Conservation (phyloP, 352 stramenopile species). For the Globisporangium lucens region DNA sequence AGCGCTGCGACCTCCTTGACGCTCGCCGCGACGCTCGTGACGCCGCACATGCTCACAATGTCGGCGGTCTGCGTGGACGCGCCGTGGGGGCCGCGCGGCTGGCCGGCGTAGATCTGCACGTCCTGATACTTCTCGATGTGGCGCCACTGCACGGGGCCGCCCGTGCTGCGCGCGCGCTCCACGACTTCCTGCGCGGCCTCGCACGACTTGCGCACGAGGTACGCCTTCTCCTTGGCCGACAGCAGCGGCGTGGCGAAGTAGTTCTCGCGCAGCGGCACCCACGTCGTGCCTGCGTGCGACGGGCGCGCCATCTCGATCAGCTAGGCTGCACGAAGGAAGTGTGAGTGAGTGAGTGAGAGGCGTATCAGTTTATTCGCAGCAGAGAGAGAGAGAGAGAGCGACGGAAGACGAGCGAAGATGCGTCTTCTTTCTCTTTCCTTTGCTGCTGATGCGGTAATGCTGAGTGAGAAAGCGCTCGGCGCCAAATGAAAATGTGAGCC, state of each 20-base stretch:
- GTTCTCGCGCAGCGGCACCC: constrained; percentile 73
- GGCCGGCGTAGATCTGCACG: constrained; percentile 74
- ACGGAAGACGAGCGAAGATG: too few relatives aligned
- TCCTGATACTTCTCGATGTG: constrained; percentile 75
- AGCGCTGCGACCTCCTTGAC: constrained; percentile 73
- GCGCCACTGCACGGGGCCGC: constrained; percentile 67
- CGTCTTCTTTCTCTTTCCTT: too few relatives aligned
- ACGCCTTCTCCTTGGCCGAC: constrained; percentile 59
- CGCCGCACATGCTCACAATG: constrained; percentile 65
- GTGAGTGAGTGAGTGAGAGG: neutral
- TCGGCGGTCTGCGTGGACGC: constrained; percentile 24
- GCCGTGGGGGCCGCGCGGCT: constrained; percentile 32
- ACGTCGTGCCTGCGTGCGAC: constrained; percentile 22
- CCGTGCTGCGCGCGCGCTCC: constrained; percentile 54
- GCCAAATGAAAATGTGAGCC: too few relatives aligned
- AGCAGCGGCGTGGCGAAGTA: constrained; percentile 72
- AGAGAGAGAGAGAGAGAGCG: neutral
- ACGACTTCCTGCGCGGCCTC: constrained; percentile 78
- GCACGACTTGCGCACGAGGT: constrained; percentile 80
- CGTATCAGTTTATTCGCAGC: neutral
- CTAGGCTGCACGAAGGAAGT: neutral
- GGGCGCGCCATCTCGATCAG: constrained; percentile 10
- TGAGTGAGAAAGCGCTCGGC: too few relatives aligned
- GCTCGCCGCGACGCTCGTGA: constrained; percentile 66
- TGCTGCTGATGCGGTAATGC: too few relatives aligned